These are phyloP conservation scores for Fusarium robinianum DNA, from an alignment of 2,329 filamentous ascomycete genomes.

Conservation along the genomic window DNA sequence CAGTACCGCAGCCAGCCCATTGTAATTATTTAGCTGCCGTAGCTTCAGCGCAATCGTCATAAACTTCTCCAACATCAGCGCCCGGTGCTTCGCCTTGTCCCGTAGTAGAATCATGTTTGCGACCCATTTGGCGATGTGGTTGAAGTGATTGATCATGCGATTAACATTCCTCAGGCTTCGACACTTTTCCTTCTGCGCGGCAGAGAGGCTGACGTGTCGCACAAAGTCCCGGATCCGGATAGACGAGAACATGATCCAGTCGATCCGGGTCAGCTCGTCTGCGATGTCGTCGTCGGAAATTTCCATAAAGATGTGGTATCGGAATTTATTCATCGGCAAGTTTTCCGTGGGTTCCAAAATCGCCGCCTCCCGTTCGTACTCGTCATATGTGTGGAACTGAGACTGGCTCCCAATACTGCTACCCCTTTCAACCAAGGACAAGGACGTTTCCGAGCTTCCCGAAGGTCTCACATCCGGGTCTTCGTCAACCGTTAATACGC, in stretches of 20 bases:
- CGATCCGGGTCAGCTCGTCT: constrained; percentile 89
- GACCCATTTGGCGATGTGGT: constrained; percentile 82
- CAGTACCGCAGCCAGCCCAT: constrained; percentile 89
- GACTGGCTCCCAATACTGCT: constrained; percentile 50
- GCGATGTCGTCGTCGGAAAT: constrained; percentile 84
- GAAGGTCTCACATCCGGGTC: constrained; percentile 51
- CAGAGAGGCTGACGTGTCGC: constrained; percentile 80
- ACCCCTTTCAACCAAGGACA: constrained; percentile 47
- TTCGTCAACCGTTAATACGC: constrained; percentile 54
- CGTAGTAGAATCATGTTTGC: constrained; percentile 83
- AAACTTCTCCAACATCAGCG: constrained; percentile 90
- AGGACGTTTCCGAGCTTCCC: constrained; percentile 51
- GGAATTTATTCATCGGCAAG: constrained; percentile 76
- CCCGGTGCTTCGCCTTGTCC: constrained; percentile 95
- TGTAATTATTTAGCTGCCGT: constrained; percentile 94
- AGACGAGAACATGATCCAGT: constrained; percentile 98
- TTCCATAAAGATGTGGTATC: constrained; percentile 91
- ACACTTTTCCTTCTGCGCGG: constrained; percentile 73
- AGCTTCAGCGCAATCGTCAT: constrained; percentile 88
- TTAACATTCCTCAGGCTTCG: constrained; percentile 84
- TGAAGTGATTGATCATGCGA: constrained; percentile 92
- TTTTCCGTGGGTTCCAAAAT: constrained; percentile 71
- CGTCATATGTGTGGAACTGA: constrained; percentile 70
- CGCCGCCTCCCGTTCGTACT: constrained; percentile 78
- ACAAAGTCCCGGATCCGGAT: constrained; percentile 93